Conservation (phyloP, 805 yeast species). For the Nakazawaea holstii region DNA sequence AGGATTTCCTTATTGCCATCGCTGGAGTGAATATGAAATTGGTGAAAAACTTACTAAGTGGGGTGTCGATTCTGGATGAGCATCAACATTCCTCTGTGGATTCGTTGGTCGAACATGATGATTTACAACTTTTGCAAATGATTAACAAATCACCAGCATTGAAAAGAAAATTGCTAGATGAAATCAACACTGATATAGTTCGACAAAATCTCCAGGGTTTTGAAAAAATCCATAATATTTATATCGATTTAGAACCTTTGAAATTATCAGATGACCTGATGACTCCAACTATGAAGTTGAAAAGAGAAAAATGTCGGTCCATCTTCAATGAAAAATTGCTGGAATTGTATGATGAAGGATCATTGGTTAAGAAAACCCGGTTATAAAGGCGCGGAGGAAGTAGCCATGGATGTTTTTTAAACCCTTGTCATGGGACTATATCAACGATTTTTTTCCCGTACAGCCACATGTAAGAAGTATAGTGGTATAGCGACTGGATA, state of each 20-base stretch:
- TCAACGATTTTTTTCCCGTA: too few species aligned
- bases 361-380: slow-evolving; percentile 2
- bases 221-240: slow-evolving; percentile 54
- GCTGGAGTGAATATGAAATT: slow-evolving; percentile 44
- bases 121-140: not conserved
- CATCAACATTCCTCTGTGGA: too few species aligned
- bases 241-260: slow-evolving; percentile 52
- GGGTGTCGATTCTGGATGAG: not conserved
- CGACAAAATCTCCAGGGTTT: slow-evolving; percentile 47
- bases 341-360: slow-evolving; percentile 11
- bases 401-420: too few species aligned
- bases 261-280: slow-evolving; percentile 52
- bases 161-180: slow-evolving; percentile 27
- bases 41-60: not conserved
- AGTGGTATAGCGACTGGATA: too few species aligned
- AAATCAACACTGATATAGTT: slow-evolving; percentile 31
- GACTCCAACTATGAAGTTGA: slow-evolving; percentile 60
- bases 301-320: slow-evolving; percentile 17
- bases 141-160: slow-evolving; percentile 18
- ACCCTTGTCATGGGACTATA: too few species aligned
- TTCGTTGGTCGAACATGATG: not conserved
- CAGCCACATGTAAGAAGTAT: too few species aligned
- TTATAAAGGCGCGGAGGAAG: not conserved
- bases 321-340: slow-evolving; percentile 6
- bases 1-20: slow-evolving; percentile 53